Base-by-base conservation (phyloP, 495 filamentous ascomycete genomes). In the Hypoxylon cercidicola region DNA sequence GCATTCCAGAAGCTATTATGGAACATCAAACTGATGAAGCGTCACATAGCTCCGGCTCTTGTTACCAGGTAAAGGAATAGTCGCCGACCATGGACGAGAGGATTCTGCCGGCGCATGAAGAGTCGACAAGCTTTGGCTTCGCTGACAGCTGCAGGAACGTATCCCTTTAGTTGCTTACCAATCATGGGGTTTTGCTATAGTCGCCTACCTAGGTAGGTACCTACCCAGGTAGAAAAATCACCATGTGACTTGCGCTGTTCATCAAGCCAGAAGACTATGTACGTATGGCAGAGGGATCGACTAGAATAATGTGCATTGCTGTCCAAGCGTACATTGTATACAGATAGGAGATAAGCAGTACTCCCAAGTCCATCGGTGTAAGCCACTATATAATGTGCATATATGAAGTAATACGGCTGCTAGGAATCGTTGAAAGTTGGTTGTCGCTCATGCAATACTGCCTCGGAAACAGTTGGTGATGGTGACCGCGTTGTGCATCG, bases 1-100 rank as follows among this genome's bases (percentile, higher is more conserved):
- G 53, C 16, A 57, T 57, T 66, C 62, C 60, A 28, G 62, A 66
- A 66, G 25, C 5, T 51, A 3, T 56, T 4, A 32, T 50, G 25
- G 51, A 56, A 60, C 50, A 30, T 25, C n/a, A 39, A 12, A 18
- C 34, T 53, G 30, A 25, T 34, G 28, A 30, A 16, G 18, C 20
- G 16, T 37, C 18, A 11, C 18, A 30, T 16, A 28, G 41, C 1
- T 48, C 48, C 44, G 55, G 39, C 21, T 53, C 23, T 45, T 34
- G 25, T 47, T 39, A 39, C 48, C 43, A 23, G 32, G 13, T 11
- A 37, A 37, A 23, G 32, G 13, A 2, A 4, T 3, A 8, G 15
- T 41, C 39, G 39, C 2, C 39, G 39, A 41, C 39, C 39, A 41
- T 4, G 2, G 34, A 37, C 3, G 8, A 37, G 34, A 9, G 10